phyloP scores from a whole-genome alignment of 208 protist species.

The Entamoeba invadens region DNA sequence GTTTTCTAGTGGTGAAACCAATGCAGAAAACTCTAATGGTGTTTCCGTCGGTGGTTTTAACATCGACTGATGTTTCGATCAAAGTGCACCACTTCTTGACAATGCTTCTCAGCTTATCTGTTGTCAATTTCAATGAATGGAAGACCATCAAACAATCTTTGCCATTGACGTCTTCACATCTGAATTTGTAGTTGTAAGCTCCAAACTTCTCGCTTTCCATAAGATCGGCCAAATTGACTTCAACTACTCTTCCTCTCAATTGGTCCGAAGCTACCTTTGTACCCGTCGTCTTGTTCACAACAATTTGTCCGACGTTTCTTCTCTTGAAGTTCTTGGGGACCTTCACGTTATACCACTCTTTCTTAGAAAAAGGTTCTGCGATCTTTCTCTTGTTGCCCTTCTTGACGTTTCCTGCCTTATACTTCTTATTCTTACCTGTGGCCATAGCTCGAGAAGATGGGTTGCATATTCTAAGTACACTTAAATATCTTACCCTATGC shows the following conservation, averaged over 20 bases:
- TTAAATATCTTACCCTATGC: too few species aligned
- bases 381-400: conserved; percentile 5
- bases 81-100: conserved; percentile 93
- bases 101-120: conserved; percentile 81
- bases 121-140: conserved; percentile 87
- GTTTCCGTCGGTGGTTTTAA: conserved; percentile 88
- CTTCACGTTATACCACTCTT: conserved; percentile 97
- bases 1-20: conserved; percentile 79
- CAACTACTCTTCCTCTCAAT: conserved; percentile 83
- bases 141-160: conserved; percentile 87
- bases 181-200: conserved; percentile 85
- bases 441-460: conserved; percentile 1
- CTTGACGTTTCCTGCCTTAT: neutral
- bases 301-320: conserved; percentile 80
- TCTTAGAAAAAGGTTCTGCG: conserved; percentile 83
- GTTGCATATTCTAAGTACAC: too few species aligned
- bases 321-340: conserved; percentile 75
- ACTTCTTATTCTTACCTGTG: conserved; percentile 3
- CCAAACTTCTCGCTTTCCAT: conserved; percentile 64
- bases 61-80: conserved; percentile 74
- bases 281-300: conserved; percentile 82
- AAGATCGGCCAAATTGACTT: conserved; percentile 83
- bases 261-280: conserved; percentile 63
- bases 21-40: conserved; percentile 82
- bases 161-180: conserved; percentile 81